Base-by-base conservation (phyloP, 768 basidiomycete genomes). In the Guyanaporus albipodus region DNA sequence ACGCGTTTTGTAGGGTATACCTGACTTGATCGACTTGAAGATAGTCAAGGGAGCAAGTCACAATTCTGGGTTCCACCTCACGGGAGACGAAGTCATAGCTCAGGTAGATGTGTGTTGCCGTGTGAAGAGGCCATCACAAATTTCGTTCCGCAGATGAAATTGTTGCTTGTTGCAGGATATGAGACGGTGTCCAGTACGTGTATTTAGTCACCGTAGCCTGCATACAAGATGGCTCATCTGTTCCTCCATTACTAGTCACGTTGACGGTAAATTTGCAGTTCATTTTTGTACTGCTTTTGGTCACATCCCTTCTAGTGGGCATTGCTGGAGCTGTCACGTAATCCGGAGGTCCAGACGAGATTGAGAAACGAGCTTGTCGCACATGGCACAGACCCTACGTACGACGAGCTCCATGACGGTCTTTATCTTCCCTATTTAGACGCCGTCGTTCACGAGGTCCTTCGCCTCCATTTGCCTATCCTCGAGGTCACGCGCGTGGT, bases 401-500 rank as follows among this genome's bases (percentile, higher is more conserved):
- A 32, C 31, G 31, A 32, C n/a, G 4, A 32, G n/a, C 31, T 32
- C 31, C 14, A 12, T 6, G 31, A 32, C 31, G 31, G 31, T n/a
- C 31, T 32, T 32, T n/a, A n/a, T n/a, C 31, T 32, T 32, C 31
- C 31, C 31, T 32, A 15, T 32, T n/a, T 32, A 7, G 31, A 32
- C n/a, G 31, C 31, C 1, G 31, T 32, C 7, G 69, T 72, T 2
- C 70, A 70, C 28, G 77, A 78, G 56, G 62, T 61, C 3, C 65
- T 78, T 11, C 66, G 76, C 3, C 29, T 74, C 1, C 74, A 77
- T 43, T 63, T 73, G 9, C 66, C 75, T 1, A 35, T 72, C 12
- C 12, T 18, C 1, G 63, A 69, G n/a, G 1, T 22, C 4, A 45
- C 19, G 1, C 51, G 57, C n/a, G 0, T 52, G 0, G 56, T 61